These are phyloP conservation scores for Cruciata laevipes DNA, from an alignment of 257 asterid genomes.

Conservation along the genomic window DNA sequence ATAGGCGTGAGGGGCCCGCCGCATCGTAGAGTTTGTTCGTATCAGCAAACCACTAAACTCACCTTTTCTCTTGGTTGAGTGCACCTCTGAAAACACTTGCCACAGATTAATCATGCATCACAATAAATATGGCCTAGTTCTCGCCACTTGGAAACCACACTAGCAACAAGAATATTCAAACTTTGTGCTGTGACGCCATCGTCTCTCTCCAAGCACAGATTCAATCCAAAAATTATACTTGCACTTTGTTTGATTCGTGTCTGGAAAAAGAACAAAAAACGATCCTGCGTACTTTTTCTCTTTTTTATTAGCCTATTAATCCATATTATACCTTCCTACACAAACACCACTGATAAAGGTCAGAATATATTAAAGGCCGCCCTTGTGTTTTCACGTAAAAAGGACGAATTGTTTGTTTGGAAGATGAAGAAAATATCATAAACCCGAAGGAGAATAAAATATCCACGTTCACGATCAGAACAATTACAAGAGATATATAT, in stretches of 20 bases:
- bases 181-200: not conserved
- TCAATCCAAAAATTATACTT: not conserved
- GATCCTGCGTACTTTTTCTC: no score
- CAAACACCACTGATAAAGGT: no score
- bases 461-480: no score
- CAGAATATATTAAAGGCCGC: no score
- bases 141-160: slow-evolving; percentile 29
- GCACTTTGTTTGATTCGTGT: not conserved
- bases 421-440: no score
- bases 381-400: no score
- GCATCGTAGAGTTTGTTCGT: slow-evolving; percentile 11
- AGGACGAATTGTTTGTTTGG: no score
- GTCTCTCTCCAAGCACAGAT: not conserved
- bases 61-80: slow-evolving; percentile 13
- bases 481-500: no score
- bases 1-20: slow-evolving; percentile 18
- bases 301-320: no score
- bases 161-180: slow-evolving; percentile 49
- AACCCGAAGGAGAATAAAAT: no score
- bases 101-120: slow-evolving; percentile 17
- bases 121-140: not conserved
- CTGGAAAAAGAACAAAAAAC: not conserved
- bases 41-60: slow-evolving; percentile 47
- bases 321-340: no score
- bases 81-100: slow-evolving; percentile 28